Evolutionary conservation across 1,139 yeast genomes (phyloP).

Genomic region (Taphrina pruni): DNA sequence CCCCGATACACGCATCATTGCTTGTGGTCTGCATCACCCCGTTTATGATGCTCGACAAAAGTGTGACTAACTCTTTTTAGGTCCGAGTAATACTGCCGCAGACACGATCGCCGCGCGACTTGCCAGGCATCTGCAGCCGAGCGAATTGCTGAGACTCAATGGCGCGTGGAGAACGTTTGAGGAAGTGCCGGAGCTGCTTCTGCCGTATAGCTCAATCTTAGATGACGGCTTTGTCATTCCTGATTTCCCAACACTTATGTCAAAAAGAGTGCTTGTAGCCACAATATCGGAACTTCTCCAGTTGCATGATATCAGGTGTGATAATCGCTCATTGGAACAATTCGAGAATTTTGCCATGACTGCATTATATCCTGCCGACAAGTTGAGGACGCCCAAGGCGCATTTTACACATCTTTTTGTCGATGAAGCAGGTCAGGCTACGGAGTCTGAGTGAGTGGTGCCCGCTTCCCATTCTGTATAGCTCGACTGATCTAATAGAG

Average conservation of each 20-base stretch:
- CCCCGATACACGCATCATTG: constrained; percentile 30
- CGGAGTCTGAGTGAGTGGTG: constrained; percentile 42
- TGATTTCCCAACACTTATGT: constrained; percentile 40
- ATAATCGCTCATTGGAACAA: constrained; percentile 42
- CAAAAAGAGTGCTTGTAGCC: constrained; percentile 44
- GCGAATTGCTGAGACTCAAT: constrained; percentile 44
- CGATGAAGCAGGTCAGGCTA: constrained; percentile 47
- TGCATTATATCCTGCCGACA: not conserved
- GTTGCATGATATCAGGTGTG: constrained; percentile 42
- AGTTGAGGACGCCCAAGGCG: constrained; percentile 14
- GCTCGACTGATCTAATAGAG: constrained; percentile 17
- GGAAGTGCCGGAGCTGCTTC: constrained; percentile 44
- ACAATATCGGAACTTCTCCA: constrained; percentile 43
- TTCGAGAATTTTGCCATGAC: constrained; percentile 37
- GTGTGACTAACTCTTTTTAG: not conserved
- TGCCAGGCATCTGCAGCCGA: constrained; percentile 34
- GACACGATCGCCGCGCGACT: constrained; percentile 46
- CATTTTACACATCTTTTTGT: constrained; percentile 45
- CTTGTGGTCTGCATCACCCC: constrained; percentile 36
- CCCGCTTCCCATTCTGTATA: not conserved
- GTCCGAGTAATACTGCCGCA: constrained; percentile 46
- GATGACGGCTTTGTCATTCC: constrained; percentile 45
- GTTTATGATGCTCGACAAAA: constrained; percentile 23
- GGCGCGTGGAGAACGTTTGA: constrained; percentile 41
- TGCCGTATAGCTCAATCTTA: constrained; percentile 43